Base-by-base conservation (phyloP, 345 rosid genomes). In the Lepidium africanum region DNA sequence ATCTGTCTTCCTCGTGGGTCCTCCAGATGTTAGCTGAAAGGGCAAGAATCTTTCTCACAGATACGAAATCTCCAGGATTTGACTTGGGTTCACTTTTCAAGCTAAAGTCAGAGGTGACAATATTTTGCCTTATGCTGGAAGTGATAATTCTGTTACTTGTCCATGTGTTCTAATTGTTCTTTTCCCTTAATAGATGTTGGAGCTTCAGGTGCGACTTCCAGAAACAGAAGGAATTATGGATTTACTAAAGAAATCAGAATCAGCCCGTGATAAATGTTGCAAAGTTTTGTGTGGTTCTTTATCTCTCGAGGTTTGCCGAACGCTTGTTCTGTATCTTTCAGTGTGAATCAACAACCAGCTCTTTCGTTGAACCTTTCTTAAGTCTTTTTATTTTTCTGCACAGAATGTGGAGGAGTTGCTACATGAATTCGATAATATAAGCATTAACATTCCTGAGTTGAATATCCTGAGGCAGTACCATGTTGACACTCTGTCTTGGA, bases 71-170 rank as follows among this genome's bases (percentile, higher is more conserved):
- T 59, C 73, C 83, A 65, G 82, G 80, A 23, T 30, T 84, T 47
- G 83, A 83, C 56, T 54, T 93, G 60, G 86, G 81, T 61, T 63
- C 62, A 65, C 94, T 93, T 48, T 72, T 72, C 83, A 85, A 88
- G 85, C 84, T 90, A 40, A 83, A 87, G 73, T 78, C 85, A 35
- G 86, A 93, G 98, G 98, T 93, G 70, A 72, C 64, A 64, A 14
- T 10, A 43, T 46, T 57, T 59, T 36, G 60, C 46, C 32, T 63
- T 67, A 9, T 53, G 61, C 57, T 45, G 10, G 66, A 36, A 55
- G 46, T 19, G 38, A 39, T 49, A 21, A 40, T 59, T 23, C 23
- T 67, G 54, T 54, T 55, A 53, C 60, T 58, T 71, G 23, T 39
- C 15, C 45, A 25, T 41, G 25, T 38, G 53, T 17, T 47, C 42